Conservation (phyloP, 768 basidiomycete species). For the Russula virescens region DNA sequence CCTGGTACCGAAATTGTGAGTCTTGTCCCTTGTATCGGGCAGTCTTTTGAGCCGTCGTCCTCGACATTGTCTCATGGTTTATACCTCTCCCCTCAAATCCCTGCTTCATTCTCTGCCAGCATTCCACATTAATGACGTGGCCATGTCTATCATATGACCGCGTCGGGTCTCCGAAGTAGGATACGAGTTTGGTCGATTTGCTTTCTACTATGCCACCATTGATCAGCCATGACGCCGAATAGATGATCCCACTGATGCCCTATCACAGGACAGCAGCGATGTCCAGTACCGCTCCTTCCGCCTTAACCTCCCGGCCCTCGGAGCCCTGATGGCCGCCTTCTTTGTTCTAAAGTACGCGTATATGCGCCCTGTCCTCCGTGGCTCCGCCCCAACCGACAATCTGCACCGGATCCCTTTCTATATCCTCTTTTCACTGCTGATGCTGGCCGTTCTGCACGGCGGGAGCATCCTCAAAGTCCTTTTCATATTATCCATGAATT, state of each 20-base stretch:
- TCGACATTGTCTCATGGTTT: background rate
- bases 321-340: slow-evolving; percentile 46
- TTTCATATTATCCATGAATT: slow-evolving; percentile 66
- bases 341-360: slow-evolving; percentile 52
- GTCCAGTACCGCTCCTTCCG: slow-evolving; percentile 87
- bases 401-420: slow-evolving; percentile 51
- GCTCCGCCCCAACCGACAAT: slow-evolving; percentile 28
- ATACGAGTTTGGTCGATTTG: background rate
- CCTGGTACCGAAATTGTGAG: slow-evolving; percentile 68
- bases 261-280: slow-evolving; percentile 81
- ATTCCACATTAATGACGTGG: background rate
- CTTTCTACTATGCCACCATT: background rate
- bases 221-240: background rate
- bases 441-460: slow-evolving; percentile 77
- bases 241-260: background rate
- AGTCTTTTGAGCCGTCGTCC: background rate
- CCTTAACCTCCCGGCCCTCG: slow-evolving; percentile 63
- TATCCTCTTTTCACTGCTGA: slow-evolving; percentile 51
- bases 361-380: slow-evolving; percentile 28
- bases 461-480: slow-evolving; percentile 72
- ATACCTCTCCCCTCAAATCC: background rate
- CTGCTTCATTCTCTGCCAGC: background rate
- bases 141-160: too few relatives aligned
- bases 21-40: background rate
- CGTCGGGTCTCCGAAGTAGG: background rate